A percentile compares a stretch with the other conserved stretches of the same genome.
Evolutionary conservation across 1,139 yeast genomes (phyloP).

Genomic region (Magnusiomyces ingens): DNA sequence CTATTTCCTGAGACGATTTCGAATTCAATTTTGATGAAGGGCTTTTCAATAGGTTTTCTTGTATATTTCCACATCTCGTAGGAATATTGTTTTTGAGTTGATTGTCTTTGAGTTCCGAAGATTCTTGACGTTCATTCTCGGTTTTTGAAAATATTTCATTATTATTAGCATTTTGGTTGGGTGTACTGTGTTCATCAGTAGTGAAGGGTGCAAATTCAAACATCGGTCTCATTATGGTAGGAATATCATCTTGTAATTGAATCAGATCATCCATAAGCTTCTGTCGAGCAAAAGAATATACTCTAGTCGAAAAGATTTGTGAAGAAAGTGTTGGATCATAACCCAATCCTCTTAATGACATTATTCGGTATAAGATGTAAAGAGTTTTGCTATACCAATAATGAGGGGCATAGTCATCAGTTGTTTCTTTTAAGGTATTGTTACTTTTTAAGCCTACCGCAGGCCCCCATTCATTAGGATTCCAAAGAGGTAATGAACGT

Average conservation of each 20-base stretch:
- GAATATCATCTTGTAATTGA: slow-evolving; percentile 2
- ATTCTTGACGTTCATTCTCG: no score
- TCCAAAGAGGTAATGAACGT: slow-evolving; percentile 4
- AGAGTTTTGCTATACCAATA: not conserved
- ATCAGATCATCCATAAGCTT: not conserved
- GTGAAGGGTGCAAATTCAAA: not conserved
- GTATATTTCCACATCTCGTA: no score
- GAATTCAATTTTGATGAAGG: no score
- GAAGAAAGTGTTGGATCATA: slow-evolving; percentile 3
- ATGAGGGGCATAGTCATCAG: not conserved
- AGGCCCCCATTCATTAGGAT: slow-evolving; percentile 6
- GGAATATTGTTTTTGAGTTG: no score
- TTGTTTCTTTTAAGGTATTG: not conserved
- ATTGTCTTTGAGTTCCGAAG: no score
- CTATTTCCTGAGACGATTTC: no score
- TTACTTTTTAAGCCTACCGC: not conserved
- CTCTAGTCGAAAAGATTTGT: not conserved
- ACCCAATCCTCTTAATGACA: not conserved
- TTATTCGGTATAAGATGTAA: slow-evolving; percentile 1
- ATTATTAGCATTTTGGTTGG: no score
- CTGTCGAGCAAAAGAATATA: not conserved
- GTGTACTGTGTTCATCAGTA: no score
- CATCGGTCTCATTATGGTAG: slow-evolving; percentile 6
- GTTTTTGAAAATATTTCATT: no score
- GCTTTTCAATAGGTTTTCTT: no score